Evolutionary conservation across 1,139 yeast genomes (phyloP), one percentile per base, ranked within the genome.

Genomic region (Blastobotrys capitulatus): DNA sequence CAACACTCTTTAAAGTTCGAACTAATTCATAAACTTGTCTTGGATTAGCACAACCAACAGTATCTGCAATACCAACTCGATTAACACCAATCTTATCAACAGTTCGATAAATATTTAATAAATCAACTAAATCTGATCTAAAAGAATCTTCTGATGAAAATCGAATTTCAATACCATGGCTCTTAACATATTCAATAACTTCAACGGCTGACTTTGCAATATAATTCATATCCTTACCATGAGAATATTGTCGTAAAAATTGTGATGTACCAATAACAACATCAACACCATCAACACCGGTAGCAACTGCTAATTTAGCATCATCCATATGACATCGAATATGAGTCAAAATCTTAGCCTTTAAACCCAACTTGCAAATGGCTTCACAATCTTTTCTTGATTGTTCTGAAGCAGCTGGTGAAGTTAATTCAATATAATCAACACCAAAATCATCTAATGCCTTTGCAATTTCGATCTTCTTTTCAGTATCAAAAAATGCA

Each of bases 261-360:
- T 87, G 96, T 18, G 97, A 90, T 27, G 98, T 92, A 58, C 97
- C 98, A 71, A 92, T 92, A 49, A 92, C 97, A 47, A 92, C 97
- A 73, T 92, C 97, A 53, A 92, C 97, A 72, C 98, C 98, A 67
- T 92, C 97, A 53, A 92, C 97, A 68, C 98, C 97, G 42, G 97
- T 92, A 66, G 88, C 90, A 32, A 92, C 98, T 2, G 98, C 98
- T 52, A 92, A 86, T 66, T 85, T 79, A 56, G 97, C 98, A 64
- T 92, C 98, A 68, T 92, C 97, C 97, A 92, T 90, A 70, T 90
- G 97, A 72, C 98, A 92, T 73, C 97, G 82, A 62, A 90, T 90
- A 69, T 90, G 97, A 27, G 83, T 79, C 62, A 90, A 79, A 57
- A 90, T 88, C 76, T 92, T 92, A 57, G 97, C 94, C 75, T 86